Conservation (phyloP, 192 early-diverging fungal species). For the Entrophospora sp. region DNA sequence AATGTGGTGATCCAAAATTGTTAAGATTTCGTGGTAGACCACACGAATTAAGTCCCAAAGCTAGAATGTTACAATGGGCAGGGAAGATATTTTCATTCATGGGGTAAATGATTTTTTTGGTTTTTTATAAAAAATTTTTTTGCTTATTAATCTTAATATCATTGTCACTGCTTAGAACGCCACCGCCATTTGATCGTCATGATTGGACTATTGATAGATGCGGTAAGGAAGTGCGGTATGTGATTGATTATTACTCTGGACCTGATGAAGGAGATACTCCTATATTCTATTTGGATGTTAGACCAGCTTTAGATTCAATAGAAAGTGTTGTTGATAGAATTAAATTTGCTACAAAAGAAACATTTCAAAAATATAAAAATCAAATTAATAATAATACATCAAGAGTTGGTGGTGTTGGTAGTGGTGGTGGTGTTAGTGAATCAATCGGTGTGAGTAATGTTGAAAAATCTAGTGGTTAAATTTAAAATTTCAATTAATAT, state of each 20-base stretch:
- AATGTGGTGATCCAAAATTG: slow-evolving; percentile 52
- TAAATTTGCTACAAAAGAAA: slow-evolving; percentile 47
- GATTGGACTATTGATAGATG: slow-evolving; percentile 94
- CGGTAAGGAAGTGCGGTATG: slow-evolving; percentile 84
- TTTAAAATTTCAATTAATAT: no score
- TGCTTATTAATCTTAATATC: no score
- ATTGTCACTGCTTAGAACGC: slow-evolving; percentile 64
- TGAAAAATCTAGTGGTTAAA: no score
- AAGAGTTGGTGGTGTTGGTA: no score
- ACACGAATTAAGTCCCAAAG: slow-evolving; percentile 63
- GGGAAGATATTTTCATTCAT: slow-evolving; percentile 27
- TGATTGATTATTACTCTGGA: slow-evolving; percentile 94
- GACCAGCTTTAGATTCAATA: slow-evolving; percentile 81
- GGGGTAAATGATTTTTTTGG: slow-evolving; percentile 40
- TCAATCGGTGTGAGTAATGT: no score
- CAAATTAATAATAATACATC: no score
- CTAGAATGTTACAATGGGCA: slow-evolving; percentile 44
- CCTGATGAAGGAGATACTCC: slow-evolving; percentile 65
- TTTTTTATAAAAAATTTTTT: no score
- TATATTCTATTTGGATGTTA: slow-evolving; percentile 86
- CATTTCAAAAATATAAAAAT: no score
- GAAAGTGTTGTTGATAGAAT: slow-evolving; percentile 55
- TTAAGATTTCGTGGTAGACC: slow-evolving; percentile 82
- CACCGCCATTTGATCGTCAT: slow-evolving; percentile 92
- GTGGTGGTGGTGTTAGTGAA: no score